These are phyloP conservation scores for Hypholoma fasciculare DNA, from an alignment of 768 basidiomycete genomes.

Conservation along the genomic window DNA sequence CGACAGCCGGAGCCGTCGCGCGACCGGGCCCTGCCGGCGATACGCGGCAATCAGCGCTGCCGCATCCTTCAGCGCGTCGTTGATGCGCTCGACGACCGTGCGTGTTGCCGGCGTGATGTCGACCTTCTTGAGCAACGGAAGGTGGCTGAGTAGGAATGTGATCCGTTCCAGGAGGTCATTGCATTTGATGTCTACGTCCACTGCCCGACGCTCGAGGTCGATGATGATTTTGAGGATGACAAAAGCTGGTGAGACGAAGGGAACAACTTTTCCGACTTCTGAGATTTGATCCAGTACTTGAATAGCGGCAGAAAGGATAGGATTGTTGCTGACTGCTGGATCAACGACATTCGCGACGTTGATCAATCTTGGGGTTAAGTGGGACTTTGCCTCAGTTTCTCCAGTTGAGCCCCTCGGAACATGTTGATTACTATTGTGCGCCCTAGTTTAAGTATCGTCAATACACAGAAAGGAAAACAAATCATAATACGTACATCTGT, in stretches of 20 bases:
- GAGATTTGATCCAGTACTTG: conserved; percentile 31
- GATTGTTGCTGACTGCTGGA: conserved; percentile 18
- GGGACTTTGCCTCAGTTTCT: no score
- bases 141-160: conserved; percentile 41
- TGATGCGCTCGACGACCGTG: conserved; percentile 38
- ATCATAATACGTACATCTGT: no score
- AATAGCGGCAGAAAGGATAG: conserved; percentile 26
- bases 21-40: conserved; percentile 33
- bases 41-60: conserved; percentile 39
- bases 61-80: conserved; percentile 32
- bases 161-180: conserved; percentile 39
- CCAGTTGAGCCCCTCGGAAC: no score
- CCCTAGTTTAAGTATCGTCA: no score
- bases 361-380: neutral
- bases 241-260: conserved; percentile 38
- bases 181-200: conserved; percentile 40
- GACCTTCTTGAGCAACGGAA: conserved; percentile 31
- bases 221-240: conserved; percentile 40
- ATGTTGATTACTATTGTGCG: no score
- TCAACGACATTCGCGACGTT: conserved; percentile 9
- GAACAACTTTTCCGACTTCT: conserved; percentile 35
- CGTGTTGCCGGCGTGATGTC: conserved; percentile 32
- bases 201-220: conserved; percentile 34
- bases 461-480: no score
- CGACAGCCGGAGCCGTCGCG: conserved; percentile 34